A percentile compares a stretch with the other conserved stretches of the same genome.
These are phyloP conservation scores for Byssoonygena ceratinophila DNA, from an alignment of 2,329 filamentous ascomycete genomes.

Conservation along the genomic window DNA sequence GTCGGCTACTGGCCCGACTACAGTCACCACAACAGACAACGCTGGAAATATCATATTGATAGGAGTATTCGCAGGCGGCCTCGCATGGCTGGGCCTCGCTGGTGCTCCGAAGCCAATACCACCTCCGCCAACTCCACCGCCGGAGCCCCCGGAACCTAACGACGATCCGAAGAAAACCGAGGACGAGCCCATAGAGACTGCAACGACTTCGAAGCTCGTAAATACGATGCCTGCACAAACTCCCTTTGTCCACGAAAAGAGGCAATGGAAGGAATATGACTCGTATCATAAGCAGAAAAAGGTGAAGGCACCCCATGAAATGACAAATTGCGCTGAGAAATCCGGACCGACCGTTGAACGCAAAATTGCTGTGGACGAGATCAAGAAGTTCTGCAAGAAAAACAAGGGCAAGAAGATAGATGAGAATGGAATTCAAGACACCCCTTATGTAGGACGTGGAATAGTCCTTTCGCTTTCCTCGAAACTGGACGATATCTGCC, in stretches of 20 bases:
- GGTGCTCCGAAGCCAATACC: conserved; percentile 1
- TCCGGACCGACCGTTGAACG: conserved; percentile 1
- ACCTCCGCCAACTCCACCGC: conserved; percentile 9
- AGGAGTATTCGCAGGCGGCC: conserved; percentile 4
- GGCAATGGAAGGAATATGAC: neutral
- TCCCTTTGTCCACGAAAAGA: neutral
- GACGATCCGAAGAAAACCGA: neutral
- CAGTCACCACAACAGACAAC: conserved; percentile 2
- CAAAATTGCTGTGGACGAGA: neutral
- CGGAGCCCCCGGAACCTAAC: neutral
- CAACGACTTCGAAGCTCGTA: neutral
- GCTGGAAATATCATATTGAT: neutral
- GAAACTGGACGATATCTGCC: conserved; percentile 1
- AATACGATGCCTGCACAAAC: conserved; percentile 6
- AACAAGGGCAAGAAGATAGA: neutral
- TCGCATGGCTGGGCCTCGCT: conserved; percentile 7
- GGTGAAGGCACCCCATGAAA: neutral
- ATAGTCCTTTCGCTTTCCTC: conserved; percentile 6
- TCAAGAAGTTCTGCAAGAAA: conserved; percentile 4
- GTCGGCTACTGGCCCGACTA: neutral
- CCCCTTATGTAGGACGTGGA: neutral
- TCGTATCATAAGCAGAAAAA: neutral
- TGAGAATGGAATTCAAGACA: neutral
- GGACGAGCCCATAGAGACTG: neutral
- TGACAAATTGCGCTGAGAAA: conserved; percentile 4